Percentiles rank a stretch among this genome's conserved stretches.
Conservation (phyloP, 108 stramenopile genomes). For the Cyclotella kingstonii region DNA sequence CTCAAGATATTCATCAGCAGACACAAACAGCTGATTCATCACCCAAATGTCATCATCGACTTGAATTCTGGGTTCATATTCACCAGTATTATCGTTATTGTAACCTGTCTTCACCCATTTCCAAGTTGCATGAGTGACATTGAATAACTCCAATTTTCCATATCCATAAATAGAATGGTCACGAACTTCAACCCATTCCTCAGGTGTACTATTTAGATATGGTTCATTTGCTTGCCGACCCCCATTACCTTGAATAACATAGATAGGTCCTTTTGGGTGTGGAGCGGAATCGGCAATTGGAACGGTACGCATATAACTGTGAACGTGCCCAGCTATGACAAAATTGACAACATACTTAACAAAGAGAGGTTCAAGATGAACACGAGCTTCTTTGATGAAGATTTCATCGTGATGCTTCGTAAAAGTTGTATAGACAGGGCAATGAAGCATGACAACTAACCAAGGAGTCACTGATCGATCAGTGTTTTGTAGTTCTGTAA, state of each 20-base stretch:
- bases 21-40: constrained; percentile 25
- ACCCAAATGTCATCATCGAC: constrained; percentile 32
- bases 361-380: constrained; percentile 82
- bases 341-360: constrained; percentile 81
- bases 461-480: constrained; percentile 79
- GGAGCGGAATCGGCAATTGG: constrained; percentile 52
- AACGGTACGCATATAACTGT: constrained; percentile 83
- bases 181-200: constrained; percentile 81
- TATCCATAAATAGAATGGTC: constrained; percentile 87
- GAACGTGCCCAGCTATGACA: constrained; percentile 89
- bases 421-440: constrained; percentile 84
- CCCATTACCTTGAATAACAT: constrained; percentile 92
- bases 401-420: constrained; percentile 58
- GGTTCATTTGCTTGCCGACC: constrained; percentile 84
- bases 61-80: constrained; percentile 11
- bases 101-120: constrained; percentile 64
- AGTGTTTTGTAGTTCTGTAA: constrained; percentile 56
- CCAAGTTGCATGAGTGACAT: constrained; percentile 74
- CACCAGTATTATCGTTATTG: constrained; percentile 5
- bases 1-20: constrained; percentile 7
- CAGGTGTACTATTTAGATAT: constrained; percentile 55
- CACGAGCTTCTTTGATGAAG: constrained; percentile 59
- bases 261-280: constrained; percentile 60
- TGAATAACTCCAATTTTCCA: constrained; percentile 67
- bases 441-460: constrained; percentile 78